Percentiles rank a stretch among this genome's conserved stretches.
Conservation (phyloP, 345 rosid genomes). For the Salix purpurea region DNA sequence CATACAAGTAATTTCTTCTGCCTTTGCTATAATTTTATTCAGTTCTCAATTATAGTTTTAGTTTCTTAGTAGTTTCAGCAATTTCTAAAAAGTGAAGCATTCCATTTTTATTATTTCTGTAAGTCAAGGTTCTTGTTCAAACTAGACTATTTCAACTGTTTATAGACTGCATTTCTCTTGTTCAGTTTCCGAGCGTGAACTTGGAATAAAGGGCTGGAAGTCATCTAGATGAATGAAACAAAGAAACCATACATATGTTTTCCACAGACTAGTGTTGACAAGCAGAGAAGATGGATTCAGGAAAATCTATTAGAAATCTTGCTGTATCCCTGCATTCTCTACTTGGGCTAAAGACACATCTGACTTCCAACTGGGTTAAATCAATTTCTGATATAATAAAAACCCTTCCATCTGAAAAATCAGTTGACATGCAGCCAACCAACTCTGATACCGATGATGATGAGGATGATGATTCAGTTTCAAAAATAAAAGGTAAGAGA, state of each 20-base stretch:
- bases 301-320: slow-evolving; percentile 36
- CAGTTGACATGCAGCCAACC: background rate
- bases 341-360: slow-evolving; percentile 53
- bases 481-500: slow-evolving; percentile 39
- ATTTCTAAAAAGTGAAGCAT: background rate
- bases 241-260: too few relatives aligned
- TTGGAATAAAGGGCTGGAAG: slow-evolving; percentile 5
- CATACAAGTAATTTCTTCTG: too few relatives aligned
- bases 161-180: too few relatives aligned
- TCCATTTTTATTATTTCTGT: background rate
- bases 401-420: slow-evolving; percentile 21
- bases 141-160: background rate
- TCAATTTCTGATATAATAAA: slow-evolving; percentile 53
- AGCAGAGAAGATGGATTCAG: slow-evolving; percentile 20
- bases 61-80: background rate
- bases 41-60: too few relatives aligned
- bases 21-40: too few relatives aligned
- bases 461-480: slow-evolving; percentile 26
- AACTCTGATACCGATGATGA: slow-evolving; percentile 16
- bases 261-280: background rate
- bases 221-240: background rate
- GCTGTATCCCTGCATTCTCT: slow-evolving; percentile 60
- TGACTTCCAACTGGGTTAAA: slow-evolving; percentile 57
- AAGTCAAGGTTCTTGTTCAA: background rate
- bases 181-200: background rate